Conservation (phyloP, 1,139 yeast genomes). For the Candida gigantensis region DNA sequence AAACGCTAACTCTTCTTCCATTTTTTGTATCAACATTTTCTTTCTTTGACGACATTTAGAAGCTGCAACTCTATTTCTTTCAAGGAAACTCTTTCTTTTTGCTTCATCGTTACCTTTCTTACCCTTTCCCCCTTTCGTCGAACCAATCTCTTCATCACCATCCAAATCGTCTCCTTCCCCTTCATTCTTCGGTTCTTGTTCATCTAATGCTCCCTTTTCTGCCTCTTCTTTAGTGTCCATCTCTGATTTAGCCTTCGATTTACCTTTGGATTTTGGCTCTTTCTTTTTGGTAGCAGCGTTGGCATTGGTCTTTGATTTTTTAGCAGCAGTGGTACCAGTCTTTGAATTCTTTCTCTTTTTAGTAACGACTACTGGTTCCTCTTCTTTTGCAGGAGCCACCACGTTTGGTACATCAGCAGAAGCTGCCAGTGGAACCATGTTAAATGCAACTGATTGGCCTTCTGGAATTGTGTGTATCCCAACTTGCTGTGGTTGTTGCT, state of each 20-base stretch:
- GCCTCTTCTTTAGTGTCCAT: conserved; percentile 8
- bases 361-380: neutral
- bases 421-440: neutral
- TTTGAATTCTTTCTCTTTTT: no score
- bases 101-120: conserved; percentile 34
- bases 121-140: conserved; percentile 7
- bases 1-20: conserved; percentile 74
- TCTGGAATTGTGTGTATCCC: conserved; percentile 4
- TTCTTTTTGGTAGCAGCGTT: conserved; percentile 3
- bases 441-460: neutral
- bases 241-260: conserved; percentile 11
- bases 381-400: no score
- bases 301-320: conserved; percentile 5
- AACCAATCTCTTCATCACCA: conserved; percentile 7
- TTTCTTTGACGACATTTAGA: conserved; percentile 93
- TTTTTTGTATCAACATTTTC: conserved; percentile 80
- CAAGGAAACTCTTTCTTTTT: conserved; percentile 79
- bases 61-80: conserved; percentile 92
- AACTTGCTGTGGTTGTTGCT: conserved; percentile 2
- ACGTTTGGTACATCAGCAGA: no score
- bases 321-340: conserved; percentile 5
- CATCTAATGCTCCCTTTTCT: conserved; percentile 5
- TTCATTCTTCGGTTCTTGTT: conserved; percentile 14
- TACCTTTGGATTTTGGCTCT: conserved; percentile 9
- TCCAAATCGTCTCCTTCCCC: conserved; percentile 15